Evolutionary conservation across 768 basidiomycete species (phyloP).

Genomic region (Saitozyma podzolica): DNA sequence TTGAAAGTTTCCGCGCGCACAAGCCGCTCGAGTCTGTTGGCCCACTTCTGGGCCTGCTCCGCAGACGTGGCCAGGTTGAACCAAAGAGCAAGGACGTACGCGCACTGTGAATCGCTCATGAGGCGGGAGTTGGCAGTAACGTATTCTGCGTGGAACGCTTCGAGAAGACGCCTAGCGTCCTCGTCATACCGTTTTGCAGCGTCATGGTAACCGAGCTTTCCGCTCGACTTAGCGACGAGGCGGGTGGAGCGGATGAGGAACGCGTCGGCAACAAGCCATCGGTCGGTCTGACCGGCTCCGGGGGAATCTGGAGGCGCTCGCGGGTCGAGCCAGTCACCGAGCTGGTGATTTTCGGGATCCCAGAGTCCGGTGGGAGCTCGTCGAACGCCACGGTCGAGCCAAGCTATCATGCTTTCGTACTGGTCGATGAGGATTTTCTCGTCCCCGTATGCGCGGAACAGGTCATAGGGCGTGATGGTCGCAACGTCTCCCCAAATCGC

Average conservation of each 20-base stretch:
- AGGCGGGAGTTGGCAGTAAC: conserved; percentile 34
- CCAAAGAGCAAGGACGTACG: conserved; percentile 34
- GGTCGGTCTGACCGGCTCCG: conserved; percentile 35
- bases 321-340: conserved; percentile 24
- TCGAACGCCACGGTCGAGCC: conserved; percentile 40
- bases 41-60: conserved; percentile 7
- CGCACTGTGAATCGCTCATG: conserved; percentile 42
- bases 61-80: conserved; percentile 32
- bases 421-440: conserved; percentile 22
- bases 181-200: conserved; percentile 24
- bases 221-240: conserved; percentile 23
- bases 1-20: conserved; percentile 27
- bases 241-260: conserved; percentile 38
- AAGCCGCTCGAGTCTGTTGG: conserved; percentile 24
- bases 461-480: conserved; percentile 26
- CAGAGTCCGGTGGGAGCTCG: conserved; percentile 28
- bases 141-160: conserved; percentile 38
- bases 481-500: conserved; percentile 16
- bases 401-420: conserved; percentile 34
- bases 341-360: conserved; percentile 7
- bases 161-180: conserved; percentile 17
- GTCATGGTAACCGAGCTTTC: conserved; percentile 19
- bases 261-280: conserved; percentile 42
- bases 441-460: conserved; percentile 33
- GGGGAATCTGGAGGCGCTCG: conserved; percentile 28